Conservation (phyloP, 2,329 filamentous ascomycete genomes). For the Rhynchosporium graminicola region DNA sequence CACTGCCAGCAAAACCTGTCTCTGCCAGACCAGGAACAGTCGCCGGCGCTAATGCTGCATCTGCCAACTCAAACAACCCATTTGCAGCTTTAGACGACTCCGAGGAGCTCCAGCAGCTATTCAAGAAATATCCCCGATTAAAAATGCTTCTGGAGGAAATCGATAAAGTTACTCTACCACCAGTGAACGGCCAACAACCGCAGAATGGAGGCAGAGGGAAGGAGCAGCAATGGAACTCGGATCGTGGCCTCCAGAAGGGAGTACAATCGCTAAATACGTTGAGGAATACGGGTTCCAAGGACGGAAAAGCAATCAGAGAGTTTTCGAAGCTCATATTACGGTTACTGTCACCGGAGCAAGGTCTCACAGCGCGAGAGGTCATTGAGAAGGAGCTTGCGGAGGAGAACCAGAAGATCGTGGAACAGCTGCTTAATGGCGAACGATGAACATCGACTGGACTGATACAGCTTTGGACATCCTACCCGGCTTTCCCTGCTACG, state of each 20-base stretch:
- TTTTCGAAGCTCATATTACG: slow-evolving; percentile 59
- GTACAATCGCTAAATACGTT: slow-evolving; percentile 55
- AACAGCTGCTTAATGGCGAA: slow-evolving; percentile 51
- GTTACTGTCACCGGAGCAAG: slow-evolving; percentile 44
- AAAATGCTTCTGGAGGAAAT: slow-evolving; percentile 51
- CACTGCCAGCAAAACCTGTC: slow-evolving; percentile 19
- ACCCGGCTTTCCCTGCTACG: neutral
- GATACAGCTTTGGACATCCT: neutral
- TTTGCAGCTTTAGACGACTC: slow-evolving; percentile 55
- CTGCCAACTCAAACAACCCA: slow-evolving; percentile 42
- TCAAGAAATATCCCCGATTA: slow-evolving; percentile 54
- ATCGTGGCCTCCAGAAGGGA: slow-evolving; percentile 58
- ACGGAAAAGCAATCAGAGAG: slow-evolving; percentile 60
- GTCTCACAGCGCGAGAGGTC: slow-evolving; percentile 41
- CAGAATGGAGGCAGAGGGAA: slow-evolving; percentile 18
- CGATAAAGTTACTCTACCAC: slow-evolving; percentile 52
- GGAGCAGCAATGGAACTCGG: slow-evolving; percentile 52
- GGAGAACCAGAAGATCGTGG: slow-evolving; percentile 51
- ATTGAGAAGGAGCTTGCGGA: slow-evolving; percentile 49
- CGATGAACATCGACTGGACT: slow-evolving; percentile 14
- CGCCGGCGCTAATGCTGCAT: slow-evolving; percentile 19
- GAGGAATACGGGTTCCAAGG: slow-evolving; percentile 51
- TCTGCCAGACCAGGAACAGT: slow-evolving; percentile 31
- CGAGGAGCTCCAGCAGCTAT: slow-evolving; percentile 52
- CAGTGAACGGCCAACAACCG: slow-evolving; percentile 30